Base-by-base conservation (phyloP, 768 basidiomycete species). In the Punctularia strigosozonata region DNA sequence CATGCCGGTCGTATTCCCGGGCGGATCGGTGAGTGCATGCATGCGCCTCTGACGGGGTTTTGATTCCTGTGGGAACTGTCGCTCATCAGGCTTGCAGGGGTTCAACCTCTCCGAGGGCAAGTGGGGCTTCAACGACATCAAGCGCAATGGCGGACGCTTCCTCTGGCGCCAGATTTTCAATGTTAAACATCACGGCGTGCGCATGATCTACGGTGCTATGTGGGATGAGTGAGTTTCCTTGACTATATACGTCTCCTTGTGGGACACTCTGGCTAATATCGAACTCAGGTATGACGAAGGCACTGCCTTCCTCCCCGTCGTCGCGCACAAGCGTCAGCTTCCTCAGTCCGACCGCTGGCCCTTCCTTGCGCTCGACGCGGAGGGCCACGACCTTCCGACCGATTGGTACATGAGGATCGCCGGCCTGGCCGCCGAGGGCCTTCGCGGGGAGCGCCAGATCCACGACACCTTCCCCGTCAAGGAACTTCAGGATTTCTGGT, bases 371-470 rank as follows among this genome's bases (percentile, higher is more conserved):
- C 65, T 86, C 14, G 86, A 90, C 48, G 76, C 69, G 43, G 87
- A 88, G 47, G 85, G 84, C 3, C 69, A 76, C 47, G 79, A 82
- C 44, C 53, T 87, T 14, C 84, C 85, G 1, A 61, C 78, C 20
- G 87, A 90, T 59, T 90, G 87, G 86, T 84, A 82, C 53, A 83
- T 84, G 80, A 73, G 84, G 17, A 75, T 86, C 37, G 73, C 69
- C 49, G 82, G 83, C 13, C 73, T 81, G 47, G 79, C 77, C 3
- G 79, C 69, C 0, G 80, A 85, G 56, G 71, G 63, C 20, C 59
- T 86, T 22, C 75, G 76, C 12, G 67, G 72, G 28, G 80, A 80
- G 46, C 72, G 76, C n/a, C 59, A 61, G 30, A 61, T 85, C 6
- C 62, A 63, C 26, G 79, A 80, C 36, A 66, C 71, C 1, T 77